Evolutionary conservation across 768 basidiomycete genomes (phyloP), one percentile per base, ranked within the genome.

Genomic region (Suillus weaverae): DNA sequence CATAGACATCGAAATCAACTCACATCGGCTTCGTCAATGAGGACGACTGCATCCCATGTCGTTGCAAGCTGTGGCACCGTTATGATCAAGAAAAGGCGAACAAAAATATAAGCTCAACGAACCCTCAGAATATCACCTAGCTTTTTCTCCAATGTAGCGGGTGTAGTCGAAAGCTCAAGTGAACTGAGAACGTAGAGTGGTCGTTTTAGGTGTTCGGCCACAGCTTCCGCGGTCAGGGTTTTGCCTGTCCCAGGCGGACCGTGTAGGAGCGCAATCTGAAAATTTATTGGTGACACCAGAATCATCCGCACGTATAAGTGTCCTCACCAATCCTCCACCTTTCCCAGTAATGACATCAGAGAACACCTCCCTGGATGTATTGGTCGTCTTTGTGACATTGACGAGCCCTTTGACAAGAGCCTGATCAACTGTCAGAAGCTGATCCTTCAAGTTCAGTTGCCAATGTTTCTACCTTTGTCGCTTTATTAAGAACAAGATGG

Each of bases 311-410:
- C 8, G 4, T 36, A 62, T 8, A 3, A 85, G 75, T 62, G 84
- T 84, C 56, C 87, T 77, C 22, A 89, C 84, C 43, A 86, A 75
- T 16, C 84, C 84, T n/a, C 85, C 84, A 0, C 87, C 88, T 70
- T 89, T 88, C 41, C 86, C 87, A 69, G 83, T 84, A 72, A 88
- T 84, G 65, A 88, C 86, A 64, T 88, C 87, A 62, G 44, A 66
- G 44, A 74, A 69, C 3, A 72, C 67, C n/a, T 69, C 66, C 7
- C 61, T 51, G 20, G 68, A 44, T 32, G 62, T 63, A 36, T 69
- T 72, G 11, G 69, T 67, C 55, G 68, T 70, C 51, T 54, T 68
- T 2, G 73, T 74, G 8, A 73, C 72, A 56, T 69, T 63, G 39
- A 73, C 73, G 9, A 74, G 65, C 1, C 69, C 72, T 64, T 70